phyloP scores from a whole-genome alignment of 192 early-diverging fungal genomes.

The Coemansia sp. region DNA sequence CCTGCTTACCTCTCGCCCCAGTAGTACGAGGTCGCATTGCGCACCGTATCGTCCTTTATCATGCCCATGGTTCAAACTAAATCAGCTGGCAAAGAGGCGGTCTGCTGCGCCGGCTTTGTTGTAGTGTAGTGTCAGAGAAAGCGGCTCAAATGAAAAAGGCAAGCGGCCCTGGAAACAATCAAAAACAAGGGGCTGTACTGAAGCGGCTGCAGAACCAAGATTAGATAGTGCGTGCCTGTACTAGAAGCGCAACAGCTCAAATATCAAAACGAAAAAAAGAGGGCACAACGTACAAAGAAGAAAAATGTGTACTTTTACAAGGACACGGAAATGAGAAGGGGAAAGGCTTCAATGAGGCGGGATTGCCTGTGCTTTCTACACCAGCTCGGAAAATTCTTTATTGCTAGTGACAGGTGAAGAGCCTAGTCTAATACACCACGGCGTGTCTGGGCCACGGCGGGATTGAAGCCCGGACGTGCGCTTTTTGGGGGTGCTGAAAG shows the following conservation, averaged over 20 bases:
- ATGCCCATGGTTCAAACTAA: constrained; percentile 37
- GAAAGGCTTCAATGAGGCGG: neutral
- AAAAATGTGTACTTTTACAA: neutral
- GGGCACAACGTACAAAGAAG: neutral
- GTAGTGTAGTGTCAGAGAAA: neutral
- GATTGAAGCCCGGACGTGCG: constrained; percentile 2
- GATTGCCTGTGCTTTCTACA: constrained; percentile 1
- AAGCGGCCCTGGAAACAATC: neutral
- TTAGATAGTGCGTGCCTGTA: neutral
- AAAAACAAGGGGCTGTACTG: neutral
- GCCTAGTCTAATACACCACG: no score
- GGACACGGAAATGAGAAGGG: neutral
- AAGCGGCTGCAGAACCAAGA: neutral
- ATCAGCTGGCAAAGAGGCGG: neutral
- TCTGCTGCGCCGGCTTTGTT: neutral
- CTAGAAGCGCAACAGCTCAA: neutral
- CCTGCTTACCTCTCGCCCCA: constrained; percentile 50
- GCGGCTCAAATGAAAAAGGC: neutral
- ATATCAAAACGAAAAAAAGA: neutral
- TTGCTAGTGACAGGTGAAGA: neutral
- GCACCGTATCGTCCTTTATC: constrained; percentile 38
- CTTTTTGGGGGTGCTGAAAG: neutral
- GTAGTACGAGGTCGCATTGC: constrained; percentile 35
- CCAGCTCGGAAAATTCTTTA: neutral
- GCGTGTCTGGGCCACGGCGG: neutral